These are phyloP conservation scores for Aegilops umbellulata DNA, from an alignment of 176 grass and related monocot species.

Conservation along the genomic window DNA sequence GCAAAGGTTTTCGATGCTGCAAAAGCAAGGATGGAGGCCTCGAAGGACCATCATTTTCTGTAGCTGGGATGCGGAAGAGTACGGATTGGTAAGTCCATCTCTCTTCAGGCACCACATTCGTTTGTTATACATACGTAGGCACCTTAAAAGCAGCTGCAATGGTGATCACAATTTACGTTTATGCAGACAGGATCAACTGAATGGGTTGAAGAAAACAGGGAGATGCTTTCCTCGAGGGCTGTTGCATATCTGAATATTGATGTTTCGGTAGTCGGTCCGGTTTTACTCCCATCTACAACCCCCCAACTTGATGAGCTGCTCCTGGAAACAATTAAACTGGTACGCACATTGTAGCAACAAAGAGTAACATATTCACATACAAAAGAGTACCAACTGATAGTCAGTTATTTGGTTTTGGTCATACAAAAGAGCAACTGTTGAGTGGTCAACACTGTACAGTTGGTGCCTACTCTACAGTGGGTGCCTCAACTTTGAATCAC, in stretches of 20 bases:
- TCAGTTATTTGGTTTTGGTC: not conserved
- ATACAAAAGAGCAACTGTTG: no score
- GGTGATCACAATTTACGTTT: not conserved
- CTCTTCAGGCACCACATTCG: not conserved
- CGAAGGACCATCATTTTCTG: conserved; percentile 87
- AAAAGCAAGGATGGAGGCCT: conserved; percentile 86
- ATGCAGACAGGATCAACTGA: conserved; percentile 89
- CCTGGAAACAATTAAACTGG: conserved; percentile 70
- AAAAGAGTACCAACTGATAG: not conserved
- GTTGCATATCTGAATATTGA: conserved; percentile 92
- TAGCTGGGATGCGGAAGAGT: conserved; percentile 96
- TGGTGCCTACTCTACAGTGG: not conserved
- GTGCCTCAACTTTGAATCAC: not conserved
- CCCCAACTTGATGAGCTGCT: conserved; percentile 84
- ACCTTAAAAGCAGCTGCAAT: not conserved
- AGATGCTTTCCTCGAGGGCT: conserved; percentile 60
- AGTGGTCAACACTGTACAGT: conserved; percentile 2
- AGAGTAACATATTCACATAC: not conserved
- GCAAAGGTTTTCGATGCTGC: conserved; percentile 68
- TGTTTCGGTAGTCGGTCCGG: conserved; percentile 43
- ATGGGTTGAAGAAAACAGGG: conserved; percentile 95
- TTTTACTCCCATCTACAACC: conserved; percentile 54
- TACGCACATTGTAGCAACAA: conserved; percentile 5
- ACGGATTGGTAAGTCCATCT: conserved; percentile 49
- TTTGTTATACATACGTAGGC: not conserved